Base-by-base conservation (phyloP, 108 stramenopile genomes). In the Mediolabrus comicus region DNA sequence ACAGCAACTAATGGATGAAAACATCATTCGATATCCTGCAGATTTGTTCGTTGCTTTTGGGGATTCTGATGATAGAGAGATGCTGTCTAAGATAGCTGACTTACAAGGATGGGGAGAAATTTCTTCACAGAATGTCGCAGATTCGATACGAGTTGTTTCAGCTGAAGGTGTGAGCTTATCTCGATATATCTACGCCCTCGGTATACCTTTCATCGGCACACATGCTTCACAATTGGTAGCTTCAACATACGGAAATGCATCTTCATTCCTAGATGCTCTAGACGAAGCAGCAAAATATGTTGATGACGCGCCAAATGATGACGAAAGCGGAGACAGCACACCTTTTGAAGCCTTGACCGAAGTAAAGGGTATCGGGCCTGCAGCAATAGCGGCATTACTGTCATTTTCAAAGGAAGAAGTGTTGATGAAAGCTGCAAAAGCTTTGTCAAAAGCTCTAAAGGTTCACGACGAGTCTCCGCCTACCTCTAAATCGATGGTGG, bases 51-150 rank as follows among this genome's bases (percentile, higher is more conserved):
- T 33, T 11, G 51, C 79, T 13, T 73, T 70, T 41, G 77, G 59
- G 12, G 80, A 49, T 65, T 65, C 17, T 12, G 3, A 59, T 29
- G 49, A 3, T 9, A 38, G 33, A 68, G 67, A 67, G 34, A 66
- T 84, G 65, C 62, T 67, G 54, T 69, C 77, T 28, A 74, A 39
- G 43, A 67, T 91, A 26, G 62, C 74, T 31, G 75, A 67, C 3
- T 53, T 95, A 31, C 86, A 78, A 19, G 87, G 89, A 34, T 95
- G 94, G 94, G 94, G 94, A 19, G n/a, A 58, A 25, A 82, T 87
- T 52, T 92, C 89, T 6, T 79, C 76, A 52, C 39, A 68, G 62
- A 92, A 92, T 56, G 67, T 95, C 14, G 79, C 75, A 3, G 53
- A 61, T 3, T 64, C 77, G 8, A 65, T 74, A 19, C 65, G 72